Percentiles rank a stretch among this genome's conserved stretches.
These are phyloP conservation scores for Termitomyces titanicus DNA, from an alignment of 768 basidiomycete genomes.

Conservation along the genomic window DNA sequence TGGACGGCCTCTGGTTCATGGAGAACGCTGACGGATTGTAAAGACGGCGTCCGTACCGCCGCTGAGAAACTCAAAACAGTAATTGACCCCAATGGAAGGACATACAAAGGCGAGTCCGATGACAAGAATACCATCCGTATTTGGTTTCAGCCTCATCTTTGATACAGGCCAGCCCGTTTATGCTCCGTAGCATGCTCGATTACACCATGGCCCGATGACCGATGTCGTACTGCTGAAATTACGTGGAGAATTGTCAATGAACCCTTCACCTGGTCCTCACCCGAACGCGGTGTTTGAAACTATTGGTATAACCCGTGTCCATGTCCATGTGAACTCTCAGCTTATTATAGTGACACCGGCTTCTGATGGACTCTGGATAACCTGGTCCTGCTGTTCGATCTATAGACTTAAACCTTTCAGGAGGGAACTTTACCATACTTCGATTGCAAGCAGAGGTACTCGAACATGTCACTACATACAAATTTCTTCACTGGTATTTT, in stretches of 20 bases:
- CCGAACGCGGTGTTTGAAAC: background rate
- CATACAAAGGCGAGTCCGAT: conserved; percentile 34
- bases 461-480: conserved; percentile 5
- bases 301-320: background rate
- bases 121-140: background rate
- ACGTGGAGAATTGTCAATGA: background rate
- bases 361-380: too few species aligned
- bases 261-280: background rate
- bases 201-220: background rate
- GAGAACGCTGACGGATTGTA: conserved; percentile 61
- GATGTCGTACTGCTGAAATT: background rate
- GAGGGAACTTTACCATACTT: background rate
- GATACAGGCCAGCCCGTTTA: conserved; percentile 33
- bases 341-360: background rate
- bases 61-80: conserved; percentile 58
- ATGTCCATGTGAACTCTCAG: background rate
- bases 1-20: conserved; percentile 72
- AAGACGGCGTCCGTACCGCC: conserved; percentile 56
- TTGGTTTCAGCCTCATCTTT: conserved; percentile 6
- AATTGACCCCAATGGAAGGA: conserved; percentile 53
- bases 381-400: background rate
- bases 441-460: background rate
- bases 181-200: conserved; percentile 27
- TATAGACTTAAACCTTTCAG: background rate
- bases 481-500: conserved; percentile 3